These are phyloP conservation scores for Fraxinus sp. DNA, from an alignment of 305 asterid genomes.

Conservation along the genomic window DNA sequence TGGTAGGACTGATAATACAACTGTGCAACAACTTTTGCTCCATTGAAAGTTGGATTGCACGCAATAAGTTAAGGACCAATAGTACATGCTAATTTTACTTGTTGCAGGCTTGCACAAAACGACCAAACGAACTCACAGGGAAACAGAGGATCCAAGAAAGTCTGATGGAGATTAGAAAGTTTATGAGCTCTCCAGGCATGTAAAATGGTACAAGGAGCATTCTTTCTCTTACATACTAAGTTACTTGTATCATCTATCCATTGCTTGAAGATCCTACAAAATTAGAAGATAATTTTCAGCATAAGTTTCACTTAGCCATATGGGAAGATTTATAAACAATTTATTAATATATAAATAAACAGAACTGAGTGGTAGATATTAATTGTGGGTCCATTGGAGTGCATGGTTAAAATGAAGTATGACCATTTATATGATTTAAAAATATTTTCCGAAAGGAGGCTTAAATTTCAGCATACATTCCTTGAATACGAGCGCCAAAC, in stretches of 20 bases:
- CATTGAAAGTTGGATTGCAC: neutral
- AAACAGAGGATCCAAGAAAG: slow-evolving; percentile 59
- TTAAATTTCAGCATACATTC: slow-evolving; percentile 3
- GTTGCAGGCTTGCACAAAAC: slow-evolving; percentile 16
- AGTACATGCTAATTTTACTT: neutral
- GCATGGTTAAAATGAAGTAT: neutral
- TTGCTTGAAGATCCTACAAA: slow-evolving; percentile 43
- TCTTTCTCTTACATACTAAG: slow-evolving; percentile 48
- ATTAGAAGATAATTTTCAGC: slow-evolving; percentile 7
- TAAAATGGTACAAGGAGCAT: slow-evolving; percentile 40
- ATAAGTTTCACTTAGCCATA: slow-evolving; percentile 3
- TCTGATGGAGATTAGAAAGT: slow-evolving; percentile 39
- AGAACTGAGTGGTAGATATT: neutral
- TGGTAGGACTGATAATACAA: neutral
- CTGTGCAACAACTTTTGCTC: neutral
- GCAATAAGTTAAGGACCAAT: neutral
- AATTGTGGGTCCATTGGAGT: neutral
- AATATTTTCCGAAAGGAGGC: neutral
- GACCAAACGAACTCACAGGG: slow-evolving; percentile 44
- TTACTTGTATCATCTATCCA: slow-evolving; percentile 51
- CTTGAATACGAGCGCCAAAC: slow-evolving; percentile 12
- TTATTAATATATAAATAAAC: neutral
- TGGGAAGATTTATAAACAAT: neutral
- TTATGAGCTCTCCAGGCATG: slow-evolving; percentile 55
- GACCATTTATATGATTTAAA: neutral